phyloP scores from a whole-genome alignment of 352 stramenopile genomes.

The Globisporangium paroecandrum region DNA sequence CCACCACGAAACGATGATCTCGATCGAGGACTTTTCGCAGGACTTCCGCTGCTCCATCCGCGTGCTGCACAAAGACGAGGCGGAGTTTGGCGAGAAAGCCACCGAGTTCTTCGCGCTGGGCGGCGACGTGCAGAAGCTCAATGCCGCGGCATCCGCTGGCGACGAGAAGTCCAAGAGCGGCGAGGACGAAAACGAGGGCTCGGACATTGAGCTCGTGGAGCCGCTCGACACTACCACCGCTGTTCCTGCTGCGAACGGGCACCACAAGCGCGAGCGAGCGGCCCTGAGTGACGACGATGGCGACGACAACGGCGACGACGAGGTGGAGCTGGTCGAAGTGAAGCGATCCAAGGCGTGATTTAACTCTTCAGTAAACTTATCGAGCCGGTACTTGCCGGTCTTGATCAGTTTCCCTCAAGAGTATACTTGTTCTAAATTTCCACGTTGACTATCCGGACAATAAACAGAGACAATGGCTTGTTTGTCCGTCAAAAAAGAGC shows the following conservation, averaged over 20 bases:
- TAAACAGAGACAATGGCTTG: background rate
- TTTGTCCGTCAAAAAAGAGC: background rate
- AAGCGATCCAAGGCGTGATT: constrained; percentile 18
- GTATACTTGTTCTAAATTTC: background rate
- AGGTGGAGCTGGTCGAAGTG: constrained; percentile 16
- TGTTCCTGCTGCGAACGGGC: background rate
- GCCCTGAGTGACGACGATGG: background rate
- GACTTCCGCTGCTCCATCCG: constrained; percentile 88
- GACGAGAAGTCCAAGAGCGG: constrained; percentile 30
- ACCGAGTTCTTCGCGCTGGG: constrained; percentile 75
- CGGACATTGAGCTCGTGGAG: constrained; percentile 33
- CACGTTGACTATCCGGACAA: background rate
- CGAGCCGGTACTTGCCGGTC: background rate
- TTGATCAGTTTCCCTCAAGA: constrained; percentile 8
- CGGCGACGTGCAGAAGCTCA: constrained; percentile 60
- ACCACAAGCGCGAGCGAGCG: constrained; percentile 11
- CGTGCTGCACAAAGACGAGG: constrained; percentile 64
- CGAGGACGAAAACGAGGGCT: constrained; percentile 30
- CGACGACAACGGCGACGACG: constrained; percentile 13
- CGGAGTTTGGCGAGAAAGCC: constrained; percentile 63
- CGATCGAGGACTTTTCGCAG: constrained; percentile 95
- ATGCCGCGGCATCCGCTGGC: constrained; percentile 18
- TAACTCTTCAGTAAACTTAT: background rate
- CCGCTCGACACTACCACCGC: background rate
- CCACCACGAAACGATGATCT: constrained; percentile 89